A percentile compares a stretch with the other conserved stretches of the same genome.
These are phyloP conservation scores for Fabrea salina DNA, from an alignment of 169 alveolate genomes.

Conservation along the genomic window DNA sequence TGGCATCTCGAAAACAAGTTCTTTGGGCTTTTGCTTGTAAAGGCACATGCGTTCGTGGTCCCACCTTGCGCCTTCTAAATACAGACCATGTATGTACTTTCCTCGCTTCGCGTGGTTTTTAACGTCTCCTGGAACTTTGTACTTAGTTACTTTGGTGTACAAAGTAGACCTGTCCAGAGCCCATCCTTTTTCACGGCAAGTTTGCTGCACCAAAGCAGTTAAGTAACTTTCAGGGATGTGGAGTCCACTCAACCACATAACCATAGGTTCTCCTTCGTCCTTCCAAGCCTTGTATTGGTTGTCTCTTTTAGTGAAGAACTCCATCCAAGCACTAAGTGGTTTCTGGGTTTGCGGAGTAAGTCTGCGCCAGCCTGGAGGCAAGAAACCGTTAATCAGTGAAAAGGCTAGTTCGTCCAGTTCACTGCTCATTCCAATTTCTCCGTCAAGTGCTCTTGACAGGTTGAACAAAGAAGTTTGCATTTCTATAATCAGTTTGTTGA, in stretches of 20 bases:
- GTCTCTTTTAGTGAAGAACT: constrained; percentile 76
- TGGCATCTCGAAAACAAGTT: constrained; percentile 92
- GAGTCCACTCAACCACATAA: constrained; percentile 93
- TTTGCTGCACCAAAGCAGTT: constrained; percentile 88
- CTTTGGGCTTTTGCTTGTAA: constrained; percentile 87
- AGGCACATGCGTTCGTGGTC: constrained; percentile 78
- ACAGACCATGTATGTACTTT: constrained; percentile 79
- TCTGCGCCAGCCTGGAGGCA: constrained; percentile 83
- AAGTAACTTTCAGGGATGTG: constrained; percentile 90
- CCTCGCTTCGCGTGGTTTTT: constrained; percentile 83
- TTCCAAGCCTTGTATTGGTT: constrained; percentile 83
- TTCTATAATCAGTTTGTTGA: constrained; percentile 76
- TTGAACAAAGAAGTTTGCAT: constrained; percentile 69
- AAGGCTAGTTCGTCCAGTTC: constrained; percentile 86
- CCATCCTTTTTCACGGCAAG: constrained; percentile 90
- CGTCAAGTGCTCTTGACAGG: constrained; percentile 88
- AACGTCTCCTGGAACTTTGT: constrained; percentile 74
- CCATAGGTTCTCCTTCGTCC: constrained; percentile 85
- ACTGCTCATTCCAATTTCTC: constrained; percentile 93
- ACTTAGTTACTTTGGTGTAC: constrained; percentile 82
- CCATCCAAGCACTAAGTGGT: constrained; percentile 90
- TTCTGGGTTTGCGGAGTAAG: constrained; percentile 91
- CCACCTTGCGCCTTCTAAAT: constrained; percentile 93
- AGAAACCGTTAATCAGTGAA: constrained; percentile 85
- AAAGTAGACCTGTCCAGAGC: constrained; percentile 90